Evolutionary conservation across 768 basidiomycete genomes (phyloP), one percentile per base, ranked within the genome.

Genomic region (Naganishia vishniacii): DNA sequence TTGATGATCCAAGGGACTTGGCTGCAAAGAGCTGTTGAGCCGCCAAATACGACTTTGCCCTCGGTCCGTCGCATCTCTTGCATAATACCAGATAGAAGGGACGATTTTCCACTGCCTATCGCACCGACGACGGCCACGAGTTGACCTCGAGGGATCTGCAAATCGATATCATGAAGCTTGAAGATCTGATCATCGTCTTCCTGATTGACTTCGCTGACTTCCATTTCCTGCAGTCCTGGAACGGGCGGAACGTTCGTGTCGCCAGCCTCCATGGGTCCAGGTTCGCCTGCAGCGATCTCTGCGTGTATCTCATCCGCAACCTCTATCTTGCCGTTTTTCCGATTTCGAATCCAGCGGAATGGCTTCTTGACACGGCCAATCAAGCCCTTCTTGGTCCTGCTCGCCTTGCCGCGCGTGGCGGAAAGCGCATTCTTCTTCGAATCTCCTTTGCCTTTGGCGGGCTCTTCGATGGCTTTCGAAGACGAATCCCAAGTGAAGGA

Each of bases 1-100:
- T 78, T 79, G 67, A 91, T 89, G 64, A 97, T 93, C 91, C 91
- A 95, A 12, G 91, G 87, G 46, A 81, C 85, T 73, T 97, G 92
- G 16, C 86, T 85, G 69, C 88, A 92, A 75, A 92, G 90, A 0
- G 85, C 85, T 11, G 91, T 75, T 5, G 83, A 82, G 0, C 87
- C 89, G 62, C 88, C 86, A 70, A 91, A 88, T 32, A 79, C 80
- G 41, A 89, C 83, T 9, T 78, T 81, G 2, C 90, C 90, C 13
- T 78, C 73, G 0, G 83, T 85, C 68, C 81, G 81, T 64, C 86
- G 80, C 91, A 93, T 93, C 75, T 93, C 91, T 18, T 73, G 73
- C 69, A 78, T 74, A 11, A 78, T 61, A 46, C 74, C 77, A 59
- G 74, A 72, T 3, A 78, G 68, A 42, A 78, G 66, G 59, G 64